Conservation (phyloP, 805 yeast genomes). For the Myxozyma sirexii region DNA sequence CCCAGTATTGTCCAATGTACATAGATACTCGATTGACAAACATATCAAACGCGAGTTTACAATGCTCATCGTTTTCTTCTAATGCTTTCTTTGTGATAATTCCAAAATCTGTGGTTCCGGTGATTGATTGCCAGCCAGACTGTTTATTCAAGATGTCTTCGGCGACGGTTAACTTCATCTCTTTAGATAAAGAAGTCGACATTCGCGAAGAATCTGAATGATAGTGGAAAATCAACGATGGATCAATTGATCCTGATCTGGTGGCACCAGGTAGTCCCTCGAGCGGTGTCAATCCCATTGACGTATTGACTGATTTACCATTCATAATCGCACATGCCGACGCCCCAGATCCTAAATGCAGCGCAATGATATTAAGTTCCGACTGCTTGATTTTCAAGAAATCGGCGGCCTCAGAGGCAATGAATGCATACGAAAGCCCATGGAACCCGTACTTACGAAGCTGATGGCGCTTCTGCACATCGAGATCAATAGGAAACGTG, state of each 20-base stretch:
- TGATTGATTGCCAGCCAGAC: slow-evolving; percentile 31
- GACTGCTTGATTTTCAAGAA: slow-evolving; percentile 5
- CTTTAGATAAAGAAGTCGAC: slow-evolving; percentile 30
- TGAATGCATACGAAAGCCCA: slow-evolving; percentile 32
- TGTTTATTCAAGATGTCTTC: slow-evolving; percentile 33
- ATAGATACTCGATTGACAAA: slow-evolving; percentile 30
- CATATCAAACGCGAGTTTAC: slow-evolving; percentile 32
- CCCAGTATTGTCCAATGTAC: slow-evolving; percentile 32
- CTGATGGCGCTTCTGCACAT: slow-evolving; percentile 23
- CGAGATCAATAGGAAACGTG: slow-evolving; percentile 31
- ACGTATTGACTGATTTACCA: slow-evolving; percentile 32
- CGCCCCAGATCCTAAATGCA: slow-evolving; percentile 35
- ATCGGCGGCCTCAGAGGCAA: slow-evolving; percentile 13
- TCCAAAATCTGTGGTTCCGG: slow-evolving; percentile 35
- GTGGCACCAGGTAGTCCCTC: slow-evolving; percentile 37
- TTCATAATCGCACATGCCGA: slow-evolving; percentile 31
- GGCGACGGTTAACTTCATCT: slow-evolving; percentile 30
- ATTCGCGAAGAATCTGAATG: slow-evolving; percentile 29
- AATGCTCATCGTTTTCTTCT: slow-evolving; percentile 18
- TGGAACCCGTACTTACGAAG: slow-evolving; percentile 34
- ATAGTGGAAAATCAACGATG: slow-evolving; percentile 33
- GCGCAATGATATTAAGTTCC: slow-evolving; percentile 27
- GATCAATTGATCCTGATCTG: slow-evolving; percentile 34
- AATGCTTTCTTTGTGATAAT: slow-evolving; percentile 17
- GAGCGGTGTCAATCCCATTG: slow-evolving; percentile 36